Base-by-base conservation (phyloP, 2,329 filamentous ascomycete genomes). In the Fusarium sp. region DNA sequence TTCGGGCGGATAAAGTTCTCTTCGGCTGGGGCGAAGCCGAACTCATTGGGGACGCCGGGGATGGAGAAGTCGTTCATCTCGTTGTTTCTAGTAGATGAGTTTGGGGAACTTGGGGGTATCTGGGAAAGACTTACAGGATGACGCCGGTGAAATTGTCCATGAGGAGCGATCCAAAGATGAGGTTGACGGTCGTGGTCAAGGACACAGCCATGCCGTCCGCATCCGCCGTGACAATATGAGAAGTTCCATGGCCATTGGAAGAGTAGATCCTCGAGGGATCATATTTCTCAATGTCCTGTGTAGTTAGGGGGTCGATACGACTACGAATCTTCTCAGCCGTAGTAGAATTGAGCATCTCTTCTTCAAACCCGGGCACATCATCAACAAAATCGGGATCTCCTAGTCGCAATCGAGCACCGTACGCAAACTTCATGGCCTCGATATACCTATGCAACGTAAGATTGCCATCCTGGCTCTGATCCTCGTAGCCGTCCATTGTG, bases 341-440 rank as follows among this genome's bases (percentile, higher is more conserved):
- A 0, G 80, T 77, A 0, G 85, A 80, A 44, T 86, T 86, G 16
- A 97, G 79, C 84, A 98, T 91, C 3, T 84, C 77, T 1, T 83
- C 77, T 78, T 97, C 89, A 70, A 91, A 90, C n/a, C 66, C 68
- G 8, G 83, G 80, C 55, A 95, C 82, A 29, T 87, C 87, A 0
- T 83, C 71, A 4, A 96, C 87, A 76, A 91, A 97, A 1, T 81
- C 83, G 0, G 95, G 96, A 77, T 98, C 96, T 4, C 93, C 95
- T 0, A 98, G 86, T 27, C 90, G 85, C n/a, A 89, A 85, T 62
- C 93, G 89, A 73, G 91, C 83, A 4, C 90, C 93, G 77, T 97
- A 98, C 3, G 88, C 93, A 77, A 97, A 98, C 20, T 93, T 87
- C 82, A 97, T 93, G 11, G 93, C 91, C 83, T 98, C 96, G 75